These are phyloP conservation scores for Sporothrix protearum DNA, from an alignment of 2,329 filamentous ascomycete species.

Conservation along the genomic window DNA sequence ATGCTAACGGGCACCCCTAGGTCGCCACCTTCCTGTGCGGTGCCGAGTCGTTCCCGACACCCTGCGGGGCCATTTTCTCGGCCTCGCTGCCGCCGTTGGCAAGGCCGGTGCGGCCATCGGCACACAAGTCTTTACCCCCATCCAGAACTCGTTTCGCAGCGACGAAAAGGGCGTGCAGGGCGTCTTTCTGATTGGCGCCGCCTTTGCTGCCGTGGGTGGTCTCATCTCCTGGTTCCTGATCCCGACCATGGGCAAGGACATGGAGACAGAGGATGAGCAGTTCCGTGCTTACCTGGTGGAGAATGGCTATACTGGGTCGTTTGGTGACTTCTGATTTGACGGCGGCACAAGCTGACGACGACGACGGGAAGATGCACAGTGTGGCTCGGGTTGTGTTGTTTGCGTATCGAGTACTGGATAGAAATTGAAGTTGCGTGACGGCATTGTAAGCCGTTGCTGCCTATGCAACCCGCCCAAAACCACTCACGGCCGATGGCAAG, in stretches of 20 bases:
- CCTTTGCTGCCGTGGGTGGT: conserved; percentile 46
- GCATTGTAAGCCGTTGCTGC: too few species aligned
- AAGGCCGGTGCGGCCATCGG: conserved; percentile 51
- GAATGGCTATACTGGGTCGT: conserved; percentile 16
- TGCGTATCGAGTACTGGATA: too few species aligned
- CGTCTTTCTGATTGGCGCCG: conserved; percentile 37
- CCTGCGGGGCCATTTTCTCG: background rate
- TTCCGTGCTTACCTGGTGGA: conserved; percentile 16
- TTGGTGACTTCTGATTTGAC: conserved; percentile 18
- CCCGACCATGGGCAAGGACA: conserved; percentile 35
- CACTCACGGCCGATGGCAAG: too few species aligned
- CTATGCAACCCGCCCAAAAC: background rate
- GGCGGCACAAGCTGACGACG: background rate
- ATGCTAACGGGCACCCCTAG: background rate
- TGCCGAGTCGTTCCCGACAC: background rate
- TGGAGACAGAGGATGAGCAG: conserved; percentile 14
- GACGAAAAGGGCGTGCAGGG: background rate
- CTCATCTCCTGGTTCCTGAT: conserved; percentile 45
- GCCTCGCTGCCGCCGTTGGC: conserved; percentile 45
- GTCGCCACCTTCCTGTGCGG: conserved; percentile 1
- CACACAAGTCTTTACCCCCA: conserved; percentile 49
- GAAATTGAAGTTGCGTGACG: too few species aligned
- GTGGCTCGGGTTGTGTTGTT: too few species aligned
- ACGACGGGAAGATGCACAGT: background rate
- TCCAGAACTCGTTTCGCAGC: conserved; percentile 43